A percentile compares a stretch with the other conserved stretches of the same genome.
Conservation (phyloP, 2,329 filamentous ascomycete species). For the Hymenoscyphus salicellus region DNA sequence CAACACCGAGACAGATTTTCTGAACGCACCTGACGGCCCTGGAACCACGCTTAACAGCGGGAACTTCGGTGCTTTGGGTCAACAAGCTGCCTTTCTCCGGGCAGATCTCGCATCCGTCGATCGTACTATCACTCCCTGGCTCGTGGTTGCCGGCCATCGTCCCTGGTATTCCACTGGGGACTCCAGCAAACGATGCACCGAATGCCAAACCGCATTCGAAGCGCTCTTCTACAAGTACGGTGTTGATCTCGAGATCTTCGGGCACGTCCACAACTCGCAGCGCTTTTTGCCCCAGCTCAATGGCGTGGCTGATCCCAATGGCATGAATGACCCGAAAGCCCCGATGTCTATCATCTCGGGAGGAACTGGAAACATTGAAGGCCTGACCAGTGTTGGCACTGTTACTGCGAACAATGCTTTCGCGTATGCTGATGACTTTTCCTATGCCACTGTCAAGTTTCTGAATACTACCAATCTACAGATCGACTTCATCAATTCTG, state of each 20-base stretch:
- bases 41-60: slow-evolving; percentile 41
- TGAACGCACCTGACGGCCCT: slow-evolving; percentile 45
- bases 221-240: slow-evolving; percentile 43
- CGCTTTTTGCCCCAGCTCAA: slow-evolving; percentile 30
- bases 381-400: slow-evolving; percentile 40
- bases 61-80: slow-evolving; percentile 44
- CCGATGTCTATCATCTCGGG: slow-evolving; percentile 25
- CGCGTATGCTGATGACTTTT: slow-evolving; percentile 51
- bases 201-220: slow-evolving; percentile 49
- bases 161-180: slow-evolving; percentile 28
- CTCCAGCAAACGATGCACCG: slow-evolving; percentile 19
- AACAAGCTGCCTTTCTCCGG: slow-evolving; percentile 45
- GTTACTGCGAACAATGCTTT: slow-evolving; percentile 46
- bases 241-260: slow-evolving; percentile 47
- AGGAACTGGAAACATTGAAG: slow-evolving; percentile 36
- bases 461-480: slow-evolving; percentile 45
- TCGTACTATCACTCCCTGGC: slow-evolving; percentile 31
- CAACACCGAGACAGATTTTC: slow-evolving; percentile 57
- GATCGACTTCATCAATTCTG: slow-evolving; percentile 50
- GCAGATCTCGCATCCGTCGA: slow-evolving; percentile 30
- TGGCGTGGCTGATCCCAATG: slow-evolving; percentile 21
- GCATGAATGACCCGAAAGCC: slow-evolving; percentile 23
- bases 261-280: slow-evolving; percentile 49
- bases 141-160: slow-evolving; percentile 29
- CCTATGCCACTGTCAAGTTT: slow-evolving; percentile 49